phyloP scores from a whole-genome alignment of 441 rosid genomes.

The Populus hybrid region DNA sequence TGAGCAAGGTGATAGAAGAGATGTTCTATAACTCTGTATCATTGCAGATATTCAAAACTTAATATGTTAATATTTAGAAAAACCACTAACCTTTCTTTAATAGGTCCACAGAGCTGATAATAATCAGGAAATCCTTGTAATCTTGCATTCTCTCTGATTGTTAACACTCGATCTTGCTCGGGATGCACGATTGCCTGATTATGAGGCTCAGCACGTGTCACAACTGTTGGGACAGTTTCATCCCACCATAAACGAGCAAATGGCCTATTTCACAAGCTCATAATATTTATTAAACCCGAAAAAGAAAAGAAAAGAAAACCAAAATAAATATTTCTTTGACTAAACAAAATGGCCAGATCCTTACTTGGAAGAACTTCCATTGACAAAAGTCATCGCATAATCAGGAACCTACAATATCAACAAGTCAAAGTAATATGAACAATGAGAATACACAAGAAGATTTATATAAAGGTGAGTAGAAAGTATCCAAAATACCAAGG shows the following conservation, averaged over 20 bases:
- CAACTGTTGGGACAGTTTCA: conserved; percentile 79
- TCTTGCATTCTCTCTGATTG: conserved; percentile 66
- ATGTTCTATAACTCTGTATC: too few relatives aligned
- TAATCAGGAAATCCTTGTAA: conserved; percentile 71
- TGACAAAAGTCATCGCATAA: conserved; percentile 50
- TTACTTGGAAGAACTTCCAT: conserved; percentile 57
- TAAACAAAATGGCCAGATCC: not conserved
- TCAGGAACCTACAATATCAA: conserved; percentile 51
- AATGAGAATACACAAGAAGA: not conserved
- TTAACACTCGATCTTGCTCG: conserved; percentile 56
- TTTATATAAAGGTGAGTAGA: not conserved
- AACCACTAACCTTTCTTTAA: conserved; percentile 49
- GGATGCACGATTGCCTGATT: conserved; percentile 76
- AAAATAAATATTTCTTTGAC: too few relatives aligned
- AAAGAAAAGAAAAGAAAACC: too few relatives aligned
- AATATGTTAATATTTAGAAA: too few relatives aligned
- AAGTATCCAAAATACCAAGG: conserved; percentile 40
- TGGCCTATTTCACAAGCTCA: conserved; percentile 36
- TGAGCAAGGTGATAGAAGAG: too few relatives aligned
- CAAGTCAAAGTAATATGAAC: not conserved
- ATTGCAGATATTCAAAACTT: not conserved
- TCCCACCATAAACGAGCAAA: conserved; percentile 91
- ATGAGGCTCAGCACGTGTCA: conserved; percentile 74
- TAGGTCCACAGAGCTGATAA: conserved; percentile 56
- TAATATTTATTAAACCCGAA: not conserved